A percentile compares a stretch with the other conserved stretches of the same genome.
phyloP scores from a whole-genome alignment of 176 grass and related monocot species.

The Melocanna baccifera region DNA sequence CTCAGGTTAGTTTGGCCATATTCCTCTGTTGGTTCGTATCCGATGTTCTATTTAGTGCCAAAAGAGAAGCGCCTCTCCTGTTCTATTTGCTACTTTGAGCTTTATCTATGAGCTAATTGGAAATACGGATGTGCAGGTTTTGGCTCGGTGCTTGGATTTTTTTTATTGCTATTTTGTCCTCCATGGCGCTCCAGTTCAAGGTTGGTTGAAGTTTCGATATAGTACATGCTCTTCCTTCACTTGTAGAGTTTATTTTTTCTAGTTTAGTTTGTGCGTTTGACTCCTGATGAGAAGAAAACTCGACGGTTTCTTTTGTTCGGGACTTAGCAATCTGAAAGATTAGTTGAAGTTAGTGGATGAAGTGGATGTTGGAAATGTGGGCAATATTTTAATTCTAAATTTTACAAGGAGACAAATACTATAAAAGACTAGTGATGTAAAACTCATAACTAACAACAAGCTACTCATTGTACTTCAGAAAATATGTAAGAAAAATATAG shows the following conservation, averaged over 20 bases:
- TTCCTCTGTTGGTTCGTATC: not conserved
- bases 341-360: constrained; percentile 1
- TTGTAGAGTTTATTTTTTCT: not conserved
- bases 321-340: not conserved
- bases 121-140: not conserved
- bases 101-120: not conserved
- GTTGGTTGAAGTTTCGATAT: constrained; percentile 24
- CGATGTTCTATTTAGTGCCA: constrained; percentile 19
- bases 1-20: constrained; percentile 2
- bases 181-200: constrained; percentile 77
- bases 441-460: too few relatives aligned
- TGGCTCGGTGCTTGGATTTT: not conserved
- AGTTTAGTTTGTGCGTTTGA: not conserved
- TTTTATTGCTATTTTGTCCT: not conserved
- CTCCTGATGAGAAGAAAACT: not conserved
- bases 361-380: too few relatives aligned
- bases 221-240: not conserved
- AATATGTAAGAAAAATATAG: too few relatives aligned
- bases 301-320: not conserved
- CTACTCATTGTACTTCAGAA: too few relatives aligned
- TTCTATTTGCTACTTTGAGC: not conserved
- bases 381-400: too few relatives aligned
- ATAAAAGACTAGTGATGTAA: too few relatives aligned
- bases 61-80: not conserved
- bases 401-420: too few relatives aligned